Percentiles rank a stretch among this genome's conserved stretches.
Evolutionary conservation across 2,329 filamentous ascomycete genomes (phyloP).

Genomic region (Coleophoma cylindrospora): DNA sequence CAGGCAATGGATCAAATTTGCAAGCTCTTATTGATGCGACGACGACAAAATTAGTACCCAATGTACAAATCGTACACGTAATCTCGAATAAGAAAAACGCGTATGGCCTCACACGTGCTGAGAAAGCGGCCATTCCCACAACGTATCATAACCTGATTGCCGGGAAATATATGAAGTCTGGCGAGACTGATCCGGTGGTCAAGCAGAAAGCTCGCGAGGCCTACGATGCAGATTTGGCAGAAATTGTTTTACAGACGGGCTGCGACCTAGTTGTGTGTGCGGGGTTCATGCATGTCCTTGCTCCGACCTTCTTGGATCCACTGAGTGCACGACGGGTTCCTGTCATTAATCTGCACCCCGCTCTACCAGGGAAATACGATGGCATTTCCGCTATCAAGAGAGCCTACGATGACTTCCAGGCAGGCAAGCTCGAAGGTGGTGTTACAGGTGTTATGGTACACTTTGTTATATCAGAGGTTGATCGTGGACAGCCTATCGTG

Average conservation of each 20-base stretch:
- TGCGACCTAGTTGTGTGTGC: constrained; percentile 62
- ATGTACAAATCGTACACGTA: constrained; percentile 50
- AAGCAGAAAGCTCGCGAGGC: constrained; percentile 46
- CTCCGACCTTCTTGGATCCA: constrained; percentile 54
- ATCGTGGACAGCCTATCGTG: constrained; percentile 71
- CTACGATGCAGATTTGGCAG: constrained; percentile 63
- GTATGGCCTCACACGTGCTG: constrained; percentile 58
- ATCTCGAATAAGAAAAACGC: constrained; percentile 63
- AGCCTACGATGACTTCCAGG: constrained; percentile 68
- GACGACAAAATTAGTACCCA: constrained; percentile 33
- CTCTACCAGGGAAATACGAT: constrained; percentile 65
- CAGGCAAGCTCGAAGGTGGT: constrained; percentile 56
- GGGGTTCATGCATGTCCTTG: constrained; percentile 69
- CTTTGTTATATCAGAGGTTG: constrained; percentile 75
- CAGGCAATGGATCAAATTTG: constrained; percentile 65
- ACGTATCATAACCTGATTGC: constrained; percentile 62
- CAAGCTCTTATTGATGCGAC: constrained; percentile 54
- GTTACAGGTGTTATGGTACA: constrained; percentile 84
- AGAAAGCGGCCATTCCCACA: constrained; percentile 53
- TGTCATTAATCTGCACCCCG: constrained; percentile 67
- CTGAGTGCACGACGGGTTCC: constrained; percentile 46
- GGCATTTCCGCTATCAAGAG: constrained; percentile 74
- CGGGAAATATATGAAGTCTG: constrained; percentile 38
- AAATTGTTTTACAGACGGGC: constrained; percentile 43
- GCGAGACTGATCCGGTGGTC: constrained; percentile 35